Evolutionary conservation across 345 rosid species (phyloP).

Genomic region (Passiflora organensis): DNA sequence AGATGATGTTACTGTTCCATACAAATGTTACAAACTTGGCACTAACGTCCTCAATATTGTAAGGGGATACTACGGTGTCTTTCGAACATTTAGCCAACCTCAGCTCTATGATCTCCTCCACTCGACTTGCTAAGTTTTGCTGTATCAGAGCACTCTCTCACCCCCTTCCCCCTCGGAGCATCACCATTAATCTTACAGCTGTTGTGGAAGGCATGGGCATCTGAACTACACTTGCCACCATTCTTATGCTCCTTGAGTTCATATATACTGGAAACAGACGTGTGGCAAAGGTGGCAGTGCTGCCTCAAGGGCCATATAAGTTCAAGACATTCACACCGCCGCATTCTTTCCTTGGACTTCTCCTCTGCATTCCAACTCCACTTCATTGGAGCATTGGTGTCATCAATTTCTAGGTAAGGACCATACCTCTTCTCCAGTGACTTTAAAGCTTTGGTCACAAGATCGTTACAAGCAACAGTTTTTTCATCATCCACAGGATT

Average conservation of each 20-base stretch:
- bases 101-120: constrained; percentile 10
- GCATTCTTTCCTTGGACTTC: constrained; percentile 9
- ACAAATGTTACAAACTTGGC: constrained; percentile 25
- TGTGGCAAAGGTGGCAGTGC: constrained; percentile 32
- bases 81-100: constrained; percentile 9
- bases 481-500: constrained; percentile 1
- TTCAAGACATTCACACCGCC: constrained; percentile 32
- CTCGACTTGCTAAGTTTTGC: neutral
- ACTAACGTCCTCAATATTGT: constrained; percentile 26
- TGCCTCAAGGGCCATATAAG: constrained; percentile 28
- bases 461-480: neutral
- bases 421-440: constrained; percentile 27
- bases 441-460: constrained; percentile 20
- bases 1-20: neutral
- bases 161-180: constrained; percentile 5
- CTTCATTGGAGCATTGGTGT: neutral
- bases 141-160: constrained; percentile 6
- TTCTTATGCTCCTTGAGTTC: constrained; percentile 22
- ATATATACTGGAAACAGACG: constrained; percentile 17
- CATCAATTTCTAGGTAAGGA: constrained; percentile 16
- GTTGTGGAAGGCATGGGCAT: neutral
- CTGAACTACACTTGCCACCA: constrained; percentile 24
- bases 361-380: constrained; percentile 4
- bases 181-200: constrained; percentile 4
- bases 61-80: constrained; percentile 24